Percentiles rank a stretch among this genome's conserved stretches.
Evolutionary conservation across 345 rosid species (phyloP).

Genomic region (Bruguiera sexangula): DNA sequence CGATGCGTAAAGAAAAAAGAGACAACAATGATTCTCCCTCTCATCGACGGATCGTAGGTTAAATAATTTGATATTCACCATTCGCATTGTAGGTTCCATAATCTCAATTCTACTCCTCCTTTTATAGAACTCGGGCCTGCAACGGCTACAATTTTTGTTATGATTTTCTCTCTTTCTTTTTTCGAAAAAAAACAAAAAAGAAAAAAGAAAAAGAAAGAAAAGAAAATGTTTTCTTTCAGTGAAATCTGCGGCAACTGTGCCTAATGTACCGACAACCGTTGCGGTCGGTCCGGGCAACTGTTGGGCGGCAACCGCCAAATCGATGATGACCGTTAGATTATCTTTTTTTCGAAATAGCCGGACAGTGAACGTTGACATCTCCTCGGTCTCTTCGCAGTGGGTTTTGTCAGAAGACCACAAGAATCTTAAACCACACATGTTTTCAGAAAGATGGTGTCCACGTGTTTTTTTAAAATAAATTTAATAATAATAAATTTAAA

Average conservation of each 20-base stretch:
- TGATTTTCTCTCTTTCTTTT: neutral
- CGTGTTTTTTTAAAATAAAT: too few species aligned
- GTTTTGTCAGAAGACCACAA: neutral
- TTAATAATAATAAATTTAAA: too few species aligned
- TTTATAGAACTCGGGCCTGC: conserved; percentile 44
- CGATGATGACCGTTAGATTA: conserved; percentile 45
- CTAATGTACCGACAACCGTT: conserved; percentile 49
- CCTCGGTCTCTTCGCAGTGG: conserved; percentile 26
- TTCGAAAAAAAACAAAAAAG: conserved; percentile 11
- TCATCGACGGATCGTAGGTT: neutral
- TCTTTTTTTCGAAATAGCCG: conserved; percentile 27
- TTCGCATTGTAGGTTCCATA: neutral
- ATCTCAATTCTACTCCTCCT: conserved; percentile 1
- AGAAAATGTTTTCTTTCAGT: neutral
- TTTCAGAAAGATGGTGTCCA: conserved; percentile 17
- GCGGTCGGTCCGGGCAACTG: conserved; percentile 33
- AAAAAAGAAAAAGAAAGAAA: too few species aligned
- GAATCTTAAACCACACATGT: conserved; percentile 52
- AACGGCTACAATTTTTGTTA: conserved; percentile 36
- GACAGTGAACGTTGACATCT: conserved; percentile 43
- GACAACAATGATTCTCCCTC: neutral
- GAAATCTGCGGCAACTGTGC: conserved; percentile 17
- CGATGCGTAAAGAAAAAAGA: neutral
- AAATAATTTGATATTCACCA: neutral
- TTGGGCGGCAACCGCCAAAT: conserved; percentile 80